phyloP scores from a whole-genome alignment of 768 basidiomycete species.

The Leccinum subgranulosum region DNA sequence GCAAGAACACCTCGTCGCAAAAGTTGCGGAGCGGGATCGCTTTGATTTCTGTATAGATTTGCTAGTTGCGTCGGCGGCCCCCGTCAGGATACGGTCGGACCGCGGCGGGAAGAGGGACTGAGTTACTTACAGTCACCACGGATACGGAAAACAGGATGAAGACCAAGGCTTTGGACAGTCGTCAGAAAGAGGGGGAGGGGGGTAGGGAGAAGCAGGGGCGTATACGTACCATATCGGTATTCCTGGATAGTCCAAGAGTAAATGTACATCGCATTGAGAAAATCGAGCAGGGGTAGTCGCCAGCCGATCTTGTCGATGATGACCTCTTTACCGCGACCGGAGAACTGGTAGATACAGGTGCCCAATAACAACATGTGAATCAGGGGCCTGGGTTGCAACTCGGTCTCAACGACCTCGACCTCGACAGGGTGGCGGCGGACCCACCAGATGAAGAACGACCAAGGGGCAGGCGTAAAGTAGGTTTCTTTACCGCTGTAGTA shows the following conservation, averaged over 20 bases:
- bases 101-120: background rate
- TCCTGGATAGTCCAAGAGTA: constrained; percentile 55
- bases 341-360: constrained; percentile 60
- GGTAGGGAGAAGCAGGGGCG: background rate
- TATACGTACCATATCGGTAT: constrained; percentile 40
- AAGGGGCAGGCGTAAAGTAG: constrained; percentile 64
- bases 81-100: background rate
- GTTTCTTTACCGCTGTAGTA: constrained; percentile 54
- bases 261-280: constrained; percentile 65
- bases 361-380: constrained; percentile 68
- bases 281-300: constrained; percentile 58
- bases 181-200: constrained; percentile 4
- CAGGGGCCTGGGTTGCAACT: constrained; percentile 40
- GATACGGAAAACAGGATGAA: constrained; percentile 47
- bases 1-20: constrained; percentile 62
- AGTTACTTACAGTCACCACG: constrained; percentile 42
- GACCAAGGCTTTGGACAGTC: constrained; percentile 28
- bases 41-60: constrained; percentile 69
- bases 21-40: constrained; percentile 46
- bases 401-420: background rate
- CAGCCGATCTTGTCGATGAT: constrained; percentile 66
- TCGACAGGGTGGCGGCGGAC: constrained; percentile 10
- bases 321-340: constrained; percentile 49
- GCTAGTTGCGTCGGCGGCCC: no score
- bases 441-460: constrained; percentile 61